Base-by-base conservation (phyloP, 139 green algal genomes). In the Chlamydomonas sp. region DNA sequence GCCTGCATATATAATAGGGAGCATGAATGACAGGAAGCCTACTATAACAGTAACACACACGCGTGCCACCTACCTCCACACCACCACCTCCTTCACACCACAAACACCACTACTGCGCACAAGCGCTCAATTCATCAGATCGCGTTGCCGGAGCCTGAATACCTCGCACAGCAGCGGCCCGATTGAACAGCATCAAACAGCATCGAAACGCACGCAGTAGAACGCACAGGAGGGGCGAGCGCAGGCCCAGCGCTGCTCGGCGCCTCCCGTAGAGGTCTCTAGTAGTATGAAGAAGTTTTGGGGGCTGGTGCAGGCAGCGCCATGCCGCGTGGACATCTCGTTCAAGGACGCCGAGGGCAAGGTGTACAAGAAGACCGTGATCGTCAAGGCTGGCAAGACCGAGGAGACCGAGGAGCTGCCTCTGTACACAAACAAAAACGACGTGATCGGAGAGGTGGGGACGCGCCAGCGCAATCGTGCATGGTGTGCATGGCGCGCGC, bases 381-480 rank as follows among this genome's bases (percentile, higher is more conserved):
- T 73, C 2, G 75, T 87, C 8, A 87, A 87, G 67, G 48, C 47
- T 61, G 80, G 78, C 35, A 82, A 80, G 69, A 58, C 37, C 37
- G 58, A 26, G 70, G 76, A 76, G 35, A 77, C 59, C 26, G 86
- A 96, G 73, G 79, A 86, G 36, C 66, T 95, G 66, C 90, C 90
- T 3, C 70, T 95, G 33, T 96, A 80, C 67, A 80, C 73, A 3
- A 89, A 85, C 47, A 88, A 90, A 43, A 87, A 94, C 57, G 84
- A 70, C 29, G 69, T 96, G 3, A 31, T 62, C 10, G 90, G 90
- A 3, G 86, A 92, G 78, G 89, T 93, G 66, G n/a, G n/a, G 39
- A 50, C 39, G 39, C 8, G 39, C 39, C 39, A 50, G 39, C n/a
- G n/a, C n/a, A n/a, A n/a, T n/a, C n/a, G n/a, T n/a, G n/a, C n/a